Percentiles rank a stretch among this genome's conserved stretches.
Evolutionary conservation across 225 moss, liverwort and hornwort genomes (phyloP).

Genomic region (Takakia lepidozioides): DNA sequence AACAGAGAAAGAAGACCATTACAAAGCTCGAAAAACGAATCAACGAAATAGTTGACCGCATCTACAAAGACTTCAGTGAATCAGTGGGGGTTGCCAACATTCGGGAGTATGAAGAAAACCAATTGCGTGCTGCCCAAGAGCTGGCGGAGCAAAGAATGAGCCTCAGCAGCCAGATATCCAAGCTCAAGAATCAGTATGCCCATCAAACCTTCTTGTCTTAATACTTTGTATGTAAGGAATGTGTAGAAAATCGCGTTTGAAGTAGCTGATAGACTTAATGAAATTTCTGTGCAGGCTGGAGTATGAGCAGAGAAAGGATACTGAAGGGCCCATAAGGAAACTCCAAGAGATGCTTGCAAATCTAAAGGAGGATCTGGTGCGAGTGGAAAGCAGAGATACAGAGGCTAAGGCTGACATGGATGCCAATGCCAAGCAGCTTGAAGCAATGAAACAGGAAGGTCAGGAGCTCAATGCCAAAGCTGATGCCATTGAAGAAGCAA

Average conservation of each 20-base stretch:
- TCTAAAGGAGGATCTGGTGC: constrained; percentile 59
- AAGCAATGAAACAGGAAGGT: constrained; percentile 62
- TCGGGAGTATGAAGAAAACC: constrained; percentile 97
- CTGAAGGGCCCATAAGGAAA: constrained; percentile 73
- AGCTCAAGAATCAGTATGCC: constrained; percentile 85
- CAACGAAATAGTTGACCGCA: constrained; percentile 73
- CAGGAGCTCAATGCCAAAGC: constrained; percentile 55
- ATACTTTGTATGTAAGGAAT: too few species aligned
- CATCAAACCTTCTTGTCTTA: too few species aligned
- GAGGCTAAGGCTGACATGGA: constrained; percentile 78
- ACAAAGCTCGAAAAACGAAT: constrained; percentile 62
- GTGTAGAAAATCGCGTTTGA: too few species aligned
- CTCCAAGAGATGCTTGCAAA: constrained; percentile 45
- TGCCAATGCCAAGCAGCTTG: constrained; percentile 60
- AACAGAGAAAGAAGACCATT: constrained; percentile 44
- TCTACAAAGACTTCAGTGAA: constrained; percentile 81
- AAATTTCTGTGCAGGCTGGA: constrained; percentile 84
- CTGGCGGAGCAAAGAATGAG: constrained; percentile 80
- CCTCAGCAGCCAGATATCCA: constrained; percentile 81
- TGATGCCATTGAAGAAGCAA: constrained; percentile 65
- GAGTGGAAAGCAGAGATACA: constrained; percentile 60
- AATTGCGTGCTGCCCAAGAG: constrained; percentile 86
- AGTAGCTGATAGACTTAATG: too few species aligned
- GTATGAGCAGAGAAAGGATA: constrained; percentile 87
- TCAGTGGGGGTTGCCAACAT: constrained; percentile 98